These are phyloP conservation scores for Blastobotrys malaysiensis DNA, from an alignment of 1,139 yeast species.

Conservation along the genomic window DNA sequence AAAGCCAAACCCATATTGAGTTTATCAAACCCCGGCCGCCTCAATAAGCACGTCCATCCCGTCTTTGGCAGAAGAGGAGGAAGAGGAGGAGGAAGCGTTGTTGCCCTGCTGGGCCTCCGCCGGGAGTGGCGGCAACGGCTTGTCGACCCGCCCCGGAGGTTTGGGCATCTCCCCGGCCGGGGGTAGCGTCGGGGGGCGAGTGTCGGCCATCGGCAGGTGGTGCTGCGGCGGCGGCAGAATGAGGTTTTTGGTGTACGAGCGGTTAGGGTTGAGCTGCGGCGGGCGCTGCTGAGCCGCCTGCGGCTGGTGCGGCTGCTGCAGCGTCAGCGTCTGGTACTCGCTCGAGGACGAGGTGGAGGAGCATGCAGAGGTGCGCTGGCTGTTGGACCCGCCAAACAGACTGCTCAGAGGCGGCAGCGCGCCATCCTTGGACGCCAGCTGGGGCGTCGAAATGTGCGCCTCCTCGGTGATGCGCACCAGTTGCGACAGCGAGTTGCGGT, in stretches of 20 bases:
- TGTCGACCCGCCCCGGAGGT: slow-evolving; percentile 19
- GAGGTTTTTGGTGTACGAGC: slow-evolving; percentile 27
- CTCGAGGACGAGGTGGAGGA: slow-evolving; percentile 13
- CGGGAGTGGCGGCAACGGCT: slow-evolving; percentile 34
- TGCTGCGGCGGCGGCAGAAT: slow-evolving; percentile 28
- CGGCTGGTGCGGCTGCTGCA: not conserved
- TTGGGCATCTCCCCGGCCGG: slow-evolving; percentile 20
- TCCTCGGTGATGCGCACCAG: slow-evolving; percentile 28
- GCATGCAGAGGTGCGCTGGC: slow-evolving; percentile 11
- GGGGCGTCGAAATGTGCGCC: slow-evolving; percentile 26
- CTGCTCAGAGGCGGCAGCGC: slow-evolving; percentile 21
- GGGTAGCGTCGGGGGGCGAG: slow-evolving; percentile 26
- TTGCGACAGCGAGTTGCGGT: slow-evolving; percentile 25
- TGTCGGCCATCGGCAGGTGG: slow-evolving; percentile 25
- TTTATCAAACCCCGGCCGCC: slow-evolving; percentile 29
- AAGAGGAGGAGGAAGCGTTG: not conserved
- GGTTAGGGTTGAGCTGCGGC: slow-evolving; percentile 25
- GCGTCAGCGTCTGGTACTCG: not conserved
- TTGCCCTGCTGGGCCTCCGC: slow-evolving; percentile 20
- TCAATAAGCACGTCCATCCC: slow-evolving; percentile 31
- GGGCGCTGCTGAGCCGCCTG: slow-evolving; percentile 10
- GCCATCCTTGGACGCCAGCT: slow-evolving; percentile 11
- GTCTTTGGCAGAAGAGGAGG: slow-evolving; percentile 11
- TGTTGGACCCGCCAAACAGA: slow-evolving; percentile 11
- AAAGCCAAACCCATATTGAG: not conserved